Conservation (phyloP, 441 rosid genomes). For the Croton setiger region DNA sequence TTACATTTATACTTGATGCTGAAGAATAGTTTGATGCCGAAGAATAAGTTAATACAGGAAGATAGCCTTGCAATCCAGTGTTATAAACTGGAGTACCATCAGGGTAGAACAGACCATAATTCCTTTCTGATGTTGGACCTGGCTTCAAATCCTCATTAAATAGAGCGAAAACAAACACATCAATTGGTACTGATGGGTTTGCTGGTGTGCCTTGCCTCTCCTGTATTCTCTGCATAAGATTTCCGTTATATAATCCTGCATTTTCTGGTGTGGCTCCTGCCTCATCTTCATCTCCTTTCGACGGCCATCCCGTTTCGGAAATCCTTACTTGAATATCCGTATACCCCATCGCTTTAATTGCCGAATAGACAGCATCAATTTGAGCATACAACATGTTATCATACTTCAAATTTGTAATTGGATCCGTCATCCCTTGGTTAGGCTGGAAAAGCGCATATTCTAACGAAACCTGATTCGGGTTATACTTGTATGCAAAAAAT, state of each 20-base stretch:
- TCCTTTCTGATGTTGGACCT: conserved; percentile 78
- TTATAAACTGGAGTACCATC: conserved; percentile 71
- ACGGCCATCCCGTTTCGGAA: conserved; percentile 95
- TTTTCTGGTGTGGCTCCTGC: conserved; percentile 62
- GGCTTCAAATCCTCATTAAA: conserved; percentile 80
- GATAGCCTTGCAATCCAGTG: conserved; percentile 60
- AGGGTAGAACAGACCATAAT: conserved; percentile 75
- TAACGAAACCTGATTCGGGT: conserved; percentile 45
- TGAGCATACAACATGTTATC: conserved; percentile 93
- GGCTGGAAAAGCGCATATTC: conserved; percentile 76
- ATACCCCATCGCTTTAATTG: conserved; percentile 65
- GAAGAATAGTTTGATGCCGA: conserved; percentile 35
- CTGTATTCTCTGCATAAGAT: conserved; percentile 49
- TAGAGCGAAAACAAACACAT: conserved; percentile 67
- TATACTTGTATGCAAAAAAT: conserved; percentile 64
- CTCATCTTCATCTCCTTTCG: conserved; percentile 66
- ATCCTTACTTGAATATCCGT: conserved; percentile 49
- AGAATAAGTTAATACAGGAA: conserved; percentile 50
- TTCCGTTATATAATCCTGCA: conserved; percentile 62
- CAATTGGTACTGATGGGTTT: conserved; percentile 58
- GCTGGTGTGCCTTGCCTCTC: conserved; percentile 63
- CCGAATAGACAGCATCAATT: conserved; percentile 72
- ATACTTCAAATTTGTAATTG: conserved; percentile 54
- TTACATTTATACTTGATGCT: conserved; percentile 30
- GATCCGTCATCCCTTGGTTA: conserved; percentile 57